phyloP scores from a whole-genome alignment of 139 green algal species.

The Nannochloris sp. region DNA sequence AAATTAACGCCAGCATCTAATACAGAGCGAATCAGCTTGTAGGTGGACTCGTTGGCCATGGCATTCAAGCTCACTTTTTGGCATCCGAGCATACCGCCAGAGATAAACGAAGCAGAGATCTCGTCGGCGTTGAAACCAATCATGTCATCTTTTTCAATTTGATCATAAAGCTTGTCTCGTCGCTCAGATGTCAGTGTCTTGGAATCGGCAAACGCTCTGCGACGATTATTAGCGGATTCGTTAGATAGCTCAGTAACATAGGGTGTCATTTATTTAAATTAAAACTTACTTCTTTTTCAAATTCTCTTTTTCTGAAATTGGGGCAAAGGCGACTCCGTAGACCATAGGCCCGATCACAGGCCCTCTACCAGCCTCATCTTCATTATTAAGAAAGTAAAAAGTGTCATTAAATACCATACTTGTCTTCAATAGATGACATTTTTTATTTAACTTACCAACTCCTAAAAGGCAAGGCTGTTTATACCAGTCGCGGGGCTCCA shows the following conservation, averaged over 20 bases:
- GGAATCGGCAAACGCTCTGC: constrained; percentile 63
- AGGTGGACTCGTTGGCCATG: constrained; percentile 56
- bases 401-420: background rate
- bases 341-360: constrained; percentile 86
- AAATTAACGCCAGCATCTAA: constrained; percentile 60
- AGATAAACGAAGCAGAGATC: constrained; percentile 63
- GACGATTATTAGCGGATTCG: background rate
- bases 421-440: background rate
- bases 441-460: constrained; percentile 56
- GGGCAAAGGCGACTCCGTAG: constrained; percentile 15
- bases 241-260: background rate
- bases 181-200: constrained; percentile 71
- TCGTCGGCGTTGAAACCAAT: constrained; percentile 59
- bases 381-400: background rate
- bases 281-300: constrained; percentile 4
- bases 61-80: constrained; percentile 57
- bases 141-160: constrained; percentile 36
- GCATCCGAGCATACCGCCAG: constrained; percentile 34
- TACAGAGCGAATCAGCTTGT: constrained; percentile 50
- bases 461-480: constrained; percentile 55
- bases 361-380: constrained; percentile 82
- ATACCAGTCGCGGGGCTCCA: constrained; percentile 30
- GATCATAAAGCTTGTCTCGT: constrained; percentile 54
- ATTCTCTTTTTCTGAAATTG: constrained; percentile 6
- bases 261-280: background rate